These are phyloP conservation scores for Ocimum tenuiflorum DNA, from an alignment of 257 asterid genomes.

Conservation along the genomic window DNA sequence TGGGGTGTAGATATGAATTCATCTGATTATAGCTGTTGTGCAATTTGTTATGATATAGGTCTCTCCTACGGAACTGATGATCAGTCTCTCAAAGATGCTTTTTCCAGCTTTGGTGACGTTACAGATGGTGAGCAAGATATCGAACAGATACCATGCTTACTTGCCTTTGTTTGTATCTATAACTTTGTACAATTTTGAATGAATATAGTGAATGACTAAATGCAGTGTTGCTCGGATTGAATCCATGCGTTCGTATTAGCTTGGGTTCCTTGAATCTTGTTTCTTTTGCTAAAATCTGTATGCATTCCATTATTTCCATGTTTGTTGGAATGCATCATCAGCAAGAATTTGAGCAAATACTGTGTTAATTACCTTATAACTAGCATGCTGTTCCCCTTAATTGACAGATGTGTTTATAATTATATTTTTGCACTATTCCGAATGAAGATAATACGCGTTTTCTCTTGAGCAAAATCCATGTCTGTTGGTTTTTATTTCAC, in stretches of 20 bases:
- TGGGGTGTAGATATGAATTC: neutral
- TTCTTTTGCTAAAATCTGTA: no score
- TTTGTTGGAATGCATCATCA: no score
- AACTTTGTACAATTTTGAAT: neutral
- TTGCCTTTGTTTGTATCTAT: neutral
- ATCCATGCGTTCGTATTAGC: neutral
- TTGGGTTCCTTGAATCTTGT: neutral
- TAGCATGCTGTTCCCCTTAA: no score
- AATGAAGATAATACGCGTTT: no score
- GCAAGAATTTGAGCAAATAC: no score
- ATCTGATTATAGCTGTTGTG: neutral
- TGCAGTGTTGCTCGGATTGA: neutral
- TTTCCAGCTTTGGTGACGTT: constrained; percentile 57
- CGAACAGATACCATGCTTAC: neutral
- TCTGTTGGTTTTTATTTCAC: no score
- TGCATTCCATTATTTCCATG: no score
- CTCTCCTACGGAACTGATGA: constrained; percentile 71
- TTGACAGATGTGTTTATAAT: no score
- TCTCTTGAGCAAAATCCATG: no score
- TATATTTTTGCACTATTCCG: no score
- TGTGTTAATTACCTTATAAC: no score
- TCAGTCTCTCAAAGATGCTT: constrained; percentile 53
- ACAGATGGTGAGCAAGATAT: constrained; percentile 28
- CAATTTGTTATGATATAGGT: constrained; percentile 31
- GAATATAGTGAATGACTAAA: neutral